Base-by-base conservation (phyloP, 345 rosid genomes). In the Corchorus olitorius region DNA sequence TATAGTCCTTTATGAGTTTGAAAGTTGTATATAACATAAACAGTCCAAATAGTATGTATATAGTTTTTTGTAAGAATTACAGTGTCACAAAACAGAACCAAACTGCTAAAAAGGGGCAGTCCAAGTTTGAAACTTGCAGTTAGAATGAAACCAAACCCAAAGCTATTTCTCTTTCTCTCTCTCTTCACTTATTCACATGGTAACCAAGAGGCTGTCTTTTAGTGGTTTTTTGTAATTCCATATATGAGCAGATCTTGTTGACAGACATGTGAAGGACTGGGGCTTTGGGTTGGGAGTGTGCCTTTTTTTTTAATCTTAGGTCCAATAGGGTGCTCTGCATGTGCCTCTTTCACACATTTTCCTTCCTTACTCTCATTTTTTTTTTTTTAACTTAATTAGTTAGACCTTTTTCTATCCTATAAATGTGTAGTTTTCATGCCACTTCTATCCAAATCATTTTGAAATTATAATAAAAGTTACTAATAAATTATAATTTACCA, bases 191-290 rank as follows among this genome's bases (percentile, higher is more conserved):
- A 80, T 75, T 87, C 89, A 85, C 90, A 85, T 84, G 88, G 87
- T 78, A 43, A 81, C 83, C 81, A 80, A 81, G 85, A 76, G 81
- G 20, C 35, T 87, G 90, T 91, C 92, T 13, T 81, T 59, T 81
- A 74, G 88, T 69, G 81, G 77, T 77, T 75, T 70, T 79, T 75
- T 73, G 83, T 73, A 78, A 83, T 77, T 85, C 83, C 82, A 77
- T 27, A 27, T 27, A 0, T 74, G 68, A 75, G 69, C 84, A 79
- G 87, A 86, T 83, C 87, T 83, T 77, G 77, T 86, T 80, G 83
- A 79, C 83, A 82, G 83, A 82, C 91, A 92, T 90, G 93, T 85
- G 92, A 90, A 82, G 84, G 77, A 52, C 81, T 81, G 81, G 77
- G 75, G 70, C 66, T 76, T 22, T 53, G 77, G 46, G 16, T 22